These are phyloP conservation scores for Lactifluus subvellereus DNA, from an alignment of 768 basidiomycete genomes.

Conservation along the genomic window DNA sequence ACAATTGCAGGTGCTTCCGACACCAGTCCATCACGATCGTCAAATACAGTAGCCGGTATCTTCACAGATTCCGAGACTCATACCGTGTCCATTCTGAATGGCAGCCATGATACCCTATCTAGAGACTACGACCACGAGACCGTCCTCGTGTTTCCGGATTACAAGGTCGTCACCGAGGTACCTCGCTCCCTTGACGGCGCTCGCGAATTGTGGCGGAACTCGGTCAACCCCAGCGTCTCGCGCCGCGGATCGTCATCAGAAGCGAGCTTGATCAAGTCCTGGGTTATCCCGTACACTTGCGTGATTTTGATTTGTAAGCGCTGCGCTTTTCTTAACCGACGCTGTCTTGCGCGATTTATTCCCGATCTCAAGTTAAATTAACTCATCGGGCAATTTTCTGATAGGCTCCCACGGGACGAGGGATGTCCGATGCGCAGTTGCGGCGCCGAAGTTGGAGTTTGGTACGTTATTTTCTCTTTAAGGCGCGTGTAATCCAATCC, in stretches of 20 bases:
- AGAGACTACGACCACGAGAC: slow-evolving; percentile 61
- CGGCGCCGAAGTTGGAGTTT: slow-evolving; percentile 77
- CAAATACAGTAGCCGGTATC: slow-evolving; percentile 42
- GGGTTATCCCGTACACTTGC: slow-evolving; percentile 84
- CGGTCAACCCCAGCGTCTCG: slow-evolving; percentile 54
- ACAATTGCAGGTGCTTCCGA: background rate
- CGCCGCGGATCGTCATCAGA: slow-evolving; percentile 41
- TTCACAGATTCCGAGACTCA: slow-evolving; percentile 51
- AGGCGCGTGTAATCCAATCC: background rate
- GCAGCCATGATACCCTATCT: slow-evolving; percentile 71
- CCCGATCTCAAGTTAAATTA: background rate
- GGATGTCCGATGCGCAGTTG: slow-evolving; percentile 87
- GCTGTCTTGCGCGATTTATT: background rate
- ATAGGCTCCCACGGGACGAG: slow-evolving; percentile 89
- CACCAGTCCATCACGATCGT: slow-evolving; percentile 13
- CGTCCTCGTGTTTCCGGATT: slow-evolving; percentile 90
- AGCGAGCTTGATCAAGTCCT: slow-evolving; percentile 53
- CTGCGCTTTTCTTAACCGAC: background rate
- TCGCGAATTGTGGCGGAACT: slow-evolving; percentile 55
- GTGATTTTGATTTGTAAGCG: slow-evolving; percentile 85
- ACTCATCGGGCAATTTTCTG: background rate
- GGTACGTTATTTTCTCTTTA: slow-evolving; percentile 37
- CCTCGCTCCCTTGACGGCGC: slow-evolving; percentile 60
- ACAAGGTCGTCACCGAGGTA: slow-evolving; percentile 73
- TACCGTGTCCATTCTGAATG: slow-evolving; percentile 72